Evolutionary conservation across 2,329 filamentous ascomycete species (phyloP).

Genomic region (Verticillium nubilum): DNA sequence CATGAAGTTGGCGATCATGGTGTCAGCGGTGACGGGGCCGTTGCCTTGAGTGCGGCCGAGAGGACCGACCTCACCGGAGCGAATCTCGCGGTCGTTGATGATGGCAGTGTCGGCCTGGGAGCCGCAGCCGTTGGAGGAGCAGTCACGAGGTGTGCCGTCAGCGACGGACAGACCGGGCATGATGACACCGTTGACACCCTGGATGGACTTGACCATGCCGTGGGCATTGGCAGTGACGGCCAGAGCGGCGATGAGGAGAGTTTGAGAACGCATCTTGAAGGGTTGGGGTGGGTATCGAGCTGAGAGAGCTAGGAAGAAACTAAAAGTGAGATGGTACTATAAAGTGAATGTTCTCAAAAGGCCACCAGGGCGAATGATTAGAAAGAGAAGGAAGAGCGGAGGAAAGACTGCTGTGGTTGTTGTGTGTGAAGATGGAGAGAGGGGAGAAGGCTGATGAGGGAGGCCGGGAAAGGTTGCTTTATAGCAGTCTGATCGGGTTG

Average conservation of each 20-base stretch:
- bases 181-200: conserved; percentile 55
- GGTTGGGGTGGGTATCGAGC: conserved; percentile 4
- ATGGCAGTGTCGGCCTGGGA: conserved; percentile 67
- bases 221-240: conserved; percentile 43
- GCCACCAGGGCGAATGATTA: conserved; percentile 3
- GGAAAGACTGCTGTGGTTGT: not conserved
- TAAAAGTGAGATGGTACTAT: not conserved
- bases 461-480: not conserved
- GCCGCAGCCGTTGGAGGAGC: conserved; percentile 54
- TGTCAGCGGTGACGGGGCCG: conserved; percentile 51
- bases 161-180: conserved; percentile 56
- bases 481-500: not conserved
- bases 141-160: conserved; percentile 65
- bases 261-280: conserved; percentile 13
- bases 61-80: conserved; percentile 43
- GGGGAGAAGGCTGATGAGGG: not conserved
- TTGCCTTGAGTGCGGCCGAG: conserved; percentile 59
- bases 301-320: not conserved
- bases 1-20: conserved; percentile 58
- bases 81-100: conserved; percentile 57
- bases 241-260: conserved; percentile 32
- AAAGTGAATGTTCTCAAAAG: conserved; percentile 1
- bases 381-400: not conserved
- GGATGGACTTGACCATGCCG: conserved; percentile 50
- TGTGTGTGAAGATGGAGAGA: conserved; percentile 1